Percentiles rank a stretch among this genome's conserved stretches.
Evolutionary conservation across 805 yeast genomes (phyloP).

Genomic region (Ogataea dorogensis): DNA sequence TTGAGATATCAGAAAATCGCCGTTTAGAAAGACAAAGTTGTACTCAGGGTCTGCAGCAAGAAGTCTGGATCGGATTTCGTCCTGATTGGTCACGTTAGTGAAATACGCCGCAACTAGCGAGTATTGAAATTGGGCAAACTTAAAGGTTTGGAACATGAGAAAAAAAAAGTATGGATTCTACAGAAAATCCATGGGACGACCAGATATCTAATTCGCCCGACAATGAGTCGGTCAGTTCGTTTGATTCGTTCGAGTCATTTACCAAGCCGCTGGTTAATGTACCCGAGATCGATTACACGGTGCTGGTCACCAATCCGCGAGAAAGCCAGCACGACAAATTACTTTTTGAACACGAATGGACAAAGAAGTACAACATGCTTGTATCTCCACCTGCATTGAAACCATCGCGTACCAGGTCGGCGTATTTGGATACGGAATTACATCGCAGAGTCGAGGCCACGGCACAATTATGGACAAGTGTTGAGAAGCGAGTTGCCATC

Average conservation of each 20-base stretch:
- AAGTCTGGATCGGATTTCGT: slow-evolving; percentile 43
- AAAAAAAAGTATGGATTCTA: slow-evolving; percentile 12
- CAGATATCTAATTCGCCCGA: neutral
- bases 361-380: slow-evolving; percentile 1
- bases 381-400: too few species aligned
- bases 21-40: slow-evolving; percentile 66
- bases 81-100: slow-evolving; percentile 43
- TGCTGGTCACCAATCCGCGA: too few species aligned
- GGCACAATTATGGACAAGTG: slow-evolving; percentile 25
- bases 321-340: too few species aligned
- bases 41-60: slow-evolving; percentile 45
- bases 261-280: too few species aligned
- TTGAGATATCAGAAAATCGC: slow-evolving; percentile 51
- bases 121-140: slow-evolving; percentile 22
- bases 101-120: slow-evolving; percentile 37
- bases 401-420: slow-evolving; percentile 5
- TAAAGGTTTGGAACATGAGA: slow-evolving; percentile 14
- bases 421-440: slow-evolving; percentile 7
- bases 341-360: slow-evolving; percentile 4
- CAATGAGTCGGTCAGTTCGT: neutral
- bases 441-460: slow-evolving; percentile 12
- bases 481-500: slow-evolving; percentile 29
- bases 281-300: too few species aligned
- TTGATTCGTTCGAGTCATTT: too few species aligned
- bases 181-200: slow-evolving; percentile 12